Evolutionary conservation across 192 early-diverging fungal species (phyloP), one percentile per base, ranked within the genome.

Genomic region (Phycomyces nitens): DNA sequence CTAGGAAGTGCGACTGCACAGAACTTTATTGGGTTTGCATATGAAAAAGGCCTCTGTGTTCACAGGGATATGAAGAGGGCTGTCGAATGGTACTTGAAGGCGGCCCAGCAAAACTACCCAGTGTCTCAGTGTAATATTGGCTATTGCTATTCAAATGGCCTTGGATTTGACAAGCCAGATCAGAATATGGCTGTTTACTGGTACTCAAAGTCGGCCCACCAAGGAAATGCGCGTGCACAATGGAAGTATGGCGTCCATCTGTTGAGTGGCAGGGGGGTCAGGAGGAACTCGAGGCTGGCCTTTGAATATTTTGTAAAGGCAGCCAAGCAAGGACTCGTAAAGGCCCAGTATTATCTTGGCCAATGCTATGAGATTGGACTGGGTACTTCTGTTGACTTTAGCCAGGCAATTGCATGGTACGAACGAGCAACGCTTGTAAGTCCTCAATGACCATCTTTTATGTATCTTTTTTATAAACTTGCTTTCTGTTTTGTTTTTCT

Each of bases 101-200:
- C 91, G 14, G 88, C 91, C 2, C 70, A 86, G 41, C 76, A 86
- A 55, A 83, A 86, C 60, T 88, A 92, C 67, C 84, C 91, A 7
- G 86, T 87, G 87, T 90, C 93, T 9, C 89, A 94, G 65, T 91
- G 88, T 73, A 93, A 92, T 62, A 78, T 92, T 18, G 93, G 88
- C 2, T 89, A 80, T 58, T 93, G 91, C 65, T 84, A 87, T 59
- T 83, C 86, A 27, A 89, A 82, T 62, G 93, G 90, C 12, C 77
- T 91, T 49, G 92, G 92, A 16, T 81, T 88, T 9, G 68, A 34
- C 29, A 34, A 62, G n/a, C 62, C 79, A 50, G 74, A 80, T 54
- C 72, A 78, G 56, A 65, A 20, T 16, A 70, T 82, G 29, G 87
- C 87, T 61, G 60, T 62, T 0, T 34, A 62, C 3, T 62, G 60